Evolutionary conservation across 169 alveolate species (phyloP).

Genomic region (Theileria luwenshuni): DNA sequence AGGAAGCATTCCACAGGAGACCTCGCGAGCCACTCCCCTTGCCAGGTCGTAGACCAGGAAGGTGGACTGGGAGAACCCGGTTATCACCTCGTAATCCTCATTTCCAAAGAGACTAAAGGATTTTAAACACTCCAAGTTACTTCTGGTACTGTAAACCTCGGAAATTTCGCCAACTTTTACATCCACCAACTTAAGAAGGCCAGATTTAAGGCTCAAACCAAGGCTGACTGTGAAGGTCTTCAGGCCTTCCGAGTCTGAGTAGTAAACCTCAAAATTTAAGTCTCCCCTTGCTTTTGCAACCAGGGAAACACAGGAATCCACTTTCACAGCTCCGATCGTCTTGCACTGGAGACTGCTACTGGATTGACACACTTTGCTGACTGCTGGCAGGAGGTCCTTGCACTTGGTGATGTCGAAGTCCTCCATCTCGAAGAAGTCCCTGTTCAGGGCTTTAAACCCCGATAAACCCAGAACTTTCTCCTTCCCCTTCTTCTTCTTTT

Average conservation of each 20-base stretch:
- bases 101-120: slow-evolving; percentile 15
- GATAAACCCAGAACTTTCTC: not conserved
- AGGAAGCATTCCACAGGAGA: slow-evolving; percentile 35
- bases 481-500: not conserved
- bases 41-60: slow-evolving; percentile 20
- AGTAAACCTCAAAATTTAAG: slow-evolving; percentile 3
- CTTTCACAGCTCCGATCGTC: slow-evolving; percentile 6
- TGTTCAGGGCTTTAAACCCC: slow-evolving; percentile 16
- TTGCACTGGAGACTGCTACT: not conserved
- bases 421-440: slow-evolving; percentile 12
- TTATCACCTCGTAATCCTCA: slow-evolving; percentile 17
- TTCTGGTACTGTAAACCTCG: not conserved
- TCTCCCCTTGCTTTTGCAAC: not conserved
- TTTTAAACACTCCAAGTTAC: slow-evolving; percentile 23
- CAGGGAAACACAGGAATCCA: slow-evolving; percentile 2
- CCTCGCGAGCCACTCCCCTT: not conserved
- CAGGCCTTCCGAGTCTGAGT: slow-evolving; percentile 1
- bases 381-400: slow-evolving; percentile 21
- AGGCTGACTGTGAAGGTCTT: not conserved
- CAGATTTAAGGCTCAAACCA: not conserved
- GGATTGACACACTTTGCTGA: slow-evolving; percentile 1
- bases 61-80: slow-evolving; percentile 28
- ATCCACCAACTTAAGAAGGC: not conserved
- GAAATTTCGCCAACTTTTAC: not conserved
- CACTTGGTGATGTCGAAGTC: slow-evolving; percentile 31